Percentiles rank a stretch among this genome's conserved stretches.
These are phyloP conservation scores for Verticillium klebahnii DNA, from an alignment of 2,329 filamentous ascomycete species.

Conservation along the genomic window DNA sequence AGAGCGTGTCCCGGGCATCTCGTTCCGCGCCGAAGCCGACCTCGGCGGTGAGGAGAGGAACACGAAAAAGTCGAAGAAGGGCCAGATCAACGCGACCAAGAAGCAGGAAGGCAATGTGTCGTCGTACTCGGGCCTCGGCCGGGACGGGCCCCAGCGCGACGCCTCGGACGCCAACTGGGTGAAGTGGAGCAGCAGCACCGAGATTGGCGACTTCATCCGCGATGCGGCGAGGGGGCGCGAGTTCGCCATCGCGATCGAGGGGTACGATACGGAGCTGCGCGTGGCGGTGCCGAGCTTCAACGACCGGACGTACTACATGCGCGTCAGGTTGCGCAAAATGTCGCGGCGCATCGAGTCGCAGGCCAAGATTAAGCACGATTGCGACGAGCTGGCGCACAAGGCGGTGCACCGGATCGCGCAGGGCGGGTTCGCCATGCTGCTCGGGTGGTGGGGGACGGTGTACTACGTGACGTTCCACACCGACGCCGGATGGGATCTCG, in stretches of 20 bases:
- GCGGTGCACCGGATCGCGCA: slow-evolving; percentile 76
- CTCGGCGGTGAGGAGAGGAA: slow-evolving; percentile 25
- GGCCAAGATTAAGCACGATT: slow-evolving; percentile 73
- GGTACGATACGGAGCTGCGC: slow-evolving; percentile 57
- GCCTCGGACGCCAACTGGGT: slow-evolving; percentile 57
- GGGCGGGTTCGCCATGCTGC: slow-evolving; percentile 68
- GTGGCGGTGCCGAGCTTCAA: slow-evolving; percentile 83
- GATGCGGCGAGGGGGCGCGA: slow-evolving; percentile 82
- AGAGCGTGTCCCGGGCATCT: slow-evolving; percentile 69
- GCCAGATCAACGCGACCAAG: slow-evolving; percentile 6
- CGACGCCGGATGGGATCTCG: slow-evolving; percentile 81
- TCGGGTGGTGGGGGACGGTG: slow-evolving; percentile 77
- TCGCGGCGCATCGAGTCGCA: slow-evolving; percentile 63
- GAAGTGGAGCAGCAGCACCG: slow-evolving; percentile 82
- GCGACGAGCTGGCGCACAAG: slow-evolving; percentile 71
- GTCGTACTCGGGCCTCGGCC: slow-evolving; percentile 66
- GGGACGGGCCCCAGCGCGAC: slow-evolving; percentile 43
- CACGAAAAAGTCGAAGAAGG: slow-evolving; percentile 13
- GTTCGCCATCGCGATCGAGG: slow-evolving; percentile 80
- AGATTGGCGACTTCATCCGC: slow-evolving; percentile 90
- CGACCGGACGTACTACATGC: slow-evolving; percentile 85
- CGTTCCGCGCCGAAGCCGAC: slow-evolving; percentile 75
- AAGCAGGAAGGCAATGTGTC: slow-evolving; percentile 47
- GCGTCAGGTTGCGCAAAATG: slow-evolving; percentile 69
- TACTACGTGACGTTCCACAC: slow-evolving; percentile 71